phyloP scores from a whole-genome alignment of 495 filamentous ascomycete species.

The Jackrogersella minutella region DNA sequence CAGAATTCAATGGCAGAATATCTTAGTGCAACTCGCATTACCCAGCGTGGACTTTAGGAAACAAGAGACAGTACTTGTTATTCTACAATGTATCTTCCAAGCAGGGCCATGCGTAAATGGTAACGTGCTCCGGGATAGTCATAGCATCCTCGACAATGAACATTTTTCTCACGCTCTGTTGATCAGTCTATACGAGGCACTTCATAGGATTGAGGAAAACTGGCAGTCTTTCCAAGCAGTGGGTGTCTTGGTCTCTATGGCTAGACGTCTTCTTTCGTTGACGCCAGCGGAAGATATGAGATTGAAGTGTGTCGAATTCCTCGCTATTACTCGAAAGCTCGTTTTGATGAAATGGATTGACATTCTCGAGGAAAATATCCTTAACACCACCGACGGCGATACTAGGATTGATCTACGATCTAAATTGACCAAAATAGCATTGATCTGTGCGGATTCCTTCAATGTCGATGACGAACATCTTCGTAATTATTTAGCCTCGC shows the following conservation, averaged over 20 bases:
- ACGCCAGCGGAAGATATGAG: conserved; percentile 12
- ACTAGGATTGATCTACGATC: conserved; percentile 36
- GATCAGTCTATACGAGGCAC: conserved; percentile 31
- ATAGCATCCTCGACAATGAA: conserved; percentile 23
- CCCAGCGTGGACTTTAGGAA: conserved; percentile 58
- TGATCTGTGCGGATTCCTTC: conserved; percentile 52
- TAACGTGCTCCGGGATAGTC: conserved; percentile 21
- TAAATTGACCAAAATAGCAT: conserved; percentile 46
- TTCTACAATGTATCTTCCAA: conserved; percentile 61
- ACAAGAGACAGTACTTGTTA: conserved; percentile 52
- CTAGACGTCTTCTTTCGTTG: conserved; percentile 50
- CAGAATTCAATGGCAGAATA: conserved; percentile 63
- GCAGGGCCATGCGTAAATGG: conserved; percentile 47
- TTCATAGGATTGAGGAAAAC: conserved; percentile 53
- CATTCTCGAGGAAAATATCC: conserved; percentile 39
- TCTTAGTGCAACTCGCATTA: conserved; percentile 58
- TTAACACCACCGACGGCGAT: conserved; percentile 21
- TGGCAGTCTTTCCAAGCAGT: conserved; percentile 58
- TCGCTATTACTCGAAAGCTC: conserved; percentile 36
- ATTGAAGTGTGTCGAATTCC: conserved; percentile 32
- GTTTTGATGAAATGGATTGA: conserved; percentile 46
- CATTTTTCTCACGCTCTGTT: conserved; percentile 28
- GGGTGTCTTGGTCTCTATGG: conserved; percentile 47
- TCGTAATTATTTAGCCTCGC: conserved; percentile 32
- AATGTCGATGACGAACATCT: conserved; percentile 44